Conservation (phyloP, 2,329 filamentous ascomycete genomes). For the Aspergillus phoenicis region DNA sequence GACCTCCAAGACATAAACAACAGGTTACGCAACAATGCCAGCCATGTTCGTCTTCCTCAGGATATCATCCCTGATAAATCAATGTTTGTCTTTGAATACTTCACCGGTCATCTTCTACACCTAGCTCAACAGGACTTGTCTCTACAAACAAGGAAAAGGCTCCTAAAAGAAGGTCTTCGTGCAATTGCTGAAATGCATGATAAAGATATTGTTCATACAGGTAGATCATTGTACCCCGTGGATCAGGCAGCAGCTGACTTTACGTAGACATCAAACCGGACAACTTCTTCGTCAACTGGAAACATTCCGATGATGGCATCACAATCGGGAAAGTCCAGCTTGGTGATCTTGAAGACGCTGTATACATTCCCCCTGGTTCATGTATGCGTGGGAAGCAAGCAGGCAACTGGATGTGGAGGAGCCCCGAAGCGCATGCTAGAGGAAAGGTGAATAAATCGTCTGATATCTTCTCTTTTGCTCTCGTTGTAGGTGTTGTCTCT, state of each 20-base stretch:
- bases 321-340: constrained; percentile 9
- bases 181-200: constrained; percentile 41
- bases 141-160: constrained; percentile 42
- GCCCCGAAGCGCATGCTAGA: constrained; percentile 36
- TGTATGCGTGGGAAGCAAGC: constrained; percentile 15
- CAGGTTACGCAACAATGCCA: constrained; percentile 17
- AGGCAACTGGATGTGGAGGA: constrained; percentile 41
- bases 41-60: constrained; percentile 40
- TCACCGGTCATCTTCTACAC: constrained; percentile 47
- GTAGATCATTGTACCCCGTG: constrained; percentile 8
- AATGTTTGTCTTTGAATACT: constrained; percentile 52
- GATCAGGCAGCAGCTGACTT: not conserved
- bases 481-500: constrained; percentile 28
- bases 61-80: constrained; percentile 49
- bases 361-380: constrained; percentile 10
- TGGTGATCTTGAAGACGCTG: constrained; percentile 13
- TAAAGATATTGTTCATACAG: constrained; percentile 37
- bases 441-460: constrained; percentile 33
- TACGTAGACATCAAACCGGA: constrained; percentile 11
- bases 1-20: constrained; percentile 17
- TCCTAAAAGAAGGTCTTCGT: constrained; percentile 48
- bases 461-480: constrained; percentile 41
- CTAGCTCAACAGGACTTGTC: constrained; percentile 47
- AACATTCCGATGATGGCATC: not conserved
- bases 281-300: constrained; percentile 12